phyloP scores from a whole-genome alignment of 1,139 yeast species.

The Casaregolazyma suthepensis region DNA sequence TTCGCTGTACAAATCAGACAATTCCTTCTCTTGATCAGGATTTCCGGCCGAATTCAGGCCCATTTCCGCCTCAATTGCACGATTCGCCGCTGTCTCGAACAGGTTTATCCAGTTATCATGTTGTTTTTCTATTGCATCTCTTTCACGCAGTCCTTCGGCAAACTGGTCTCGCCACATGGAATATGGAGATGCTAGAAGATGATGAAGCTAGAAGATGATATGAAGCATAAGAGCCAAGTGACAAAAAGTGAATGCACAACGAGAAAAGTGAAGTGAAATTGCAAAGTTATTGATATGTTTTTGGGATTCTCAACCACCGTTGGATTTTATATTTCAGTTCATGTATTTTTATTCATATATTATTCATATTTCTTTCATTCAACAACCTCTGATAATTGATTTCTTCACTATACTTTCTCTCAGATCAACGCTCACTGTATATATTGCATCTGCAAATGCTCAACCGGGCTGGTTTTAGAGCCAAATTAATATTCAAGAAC shows the following conservation, averaged over 20 bases:
- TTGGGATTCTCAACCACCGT: neutral
- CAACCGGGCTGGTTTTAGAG: neutral
- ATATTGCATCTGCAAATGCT: neutral
- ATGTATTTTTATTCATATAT: too few species aligned
- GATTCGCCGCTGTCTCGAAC: slow-evolving; percentile 17
- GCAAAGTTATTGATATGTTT: neutral
- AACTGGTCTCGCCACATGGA: slow-evolving; percentile 11
- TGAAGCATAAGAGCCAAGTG: slow-evolving; percentile 3
- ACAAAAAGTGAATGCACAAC: neutral
- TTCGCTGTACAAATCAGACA: slow-evolving; percentile 19
- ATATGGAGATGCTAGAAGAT: too few species aligned
- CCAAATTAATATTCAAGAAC: neutral
- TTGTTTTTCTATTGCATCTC: slow-evolving; percentile 25
- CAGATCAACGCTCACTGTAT: neutral
- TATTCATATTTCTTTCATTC: neutral
- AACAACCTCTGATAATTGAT: neutral
- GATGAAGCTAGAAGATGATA: too few species aligned
- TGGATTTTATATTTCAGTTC: neutral
- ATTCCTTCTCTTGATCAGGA: slow-evolving; percentile 16
- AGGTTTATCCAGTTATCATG: slow-evolving; percentile 14
- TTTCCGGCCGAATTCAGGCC: slow-evolving; percentile 1
- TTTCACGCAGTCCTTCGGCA: slow-evolving; percentile 30
- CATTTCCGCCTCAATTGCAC: slow-evolving; percentile 16
- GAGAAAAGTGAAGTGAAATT: neutral
- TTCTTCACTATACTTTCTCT: neutral